Base-by-base conservation (phyloP, 2,329 filamentous ascomycete species). In the Xylariaceae sp. region DNA sequence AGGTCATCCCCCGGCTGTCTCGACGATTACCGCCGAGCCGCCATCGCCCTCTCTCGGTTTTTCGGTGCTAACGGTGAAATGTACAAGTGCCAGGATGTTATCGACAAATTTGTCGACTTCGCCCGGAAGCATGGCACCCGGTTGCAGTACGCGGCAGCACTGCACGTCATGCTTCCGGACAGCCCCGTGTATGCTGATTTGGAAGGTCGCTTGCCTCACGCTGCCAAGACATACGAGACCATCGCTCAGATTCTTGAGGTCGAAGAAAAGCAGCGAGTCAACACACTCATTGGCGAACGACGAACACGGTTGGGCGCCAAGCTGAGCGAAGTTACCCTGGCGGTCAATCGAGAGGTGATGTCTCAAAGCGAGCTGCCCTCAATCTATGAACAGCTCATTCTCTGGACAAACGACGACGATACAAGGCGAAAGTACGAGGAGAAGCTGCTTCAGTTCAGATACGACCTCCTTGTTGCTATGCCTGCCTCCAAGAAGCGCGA, bases 391-490 rank as follows among this genome's bases (percentile, higher is more conserved):
- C 82, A 91, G 55, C 81, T 97, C 54, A 92, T 97, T 69, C 87
- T 96, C 71, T 99, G 94, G 94, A 88, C 88, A 8, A 84, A 78
- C 59, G 91, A 97, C 67, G 94, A 99, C 69, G 90, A 93, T 18
- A 72, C 91, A 39, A 84, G 94, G 51, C 86, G 93, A 44, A 82
- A 83, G 44, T 95, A 93, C 63, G 95, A 99, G 72, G 92, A 97
- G 73, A 97, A 93, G 75, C 79, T 97, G 11, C 75, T 99, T 2
- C 83, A 88, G 63, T 85, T 92, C 69, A 90, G 88, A 61, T 88
- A 92, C 66, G 92, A 97, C 59, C 82, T 85, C 4, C 80, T 99
- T 1, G 73, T 88, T 7, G 86, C 89, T 34, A 79, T 90, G 13
- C 83, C 87, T 2, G 61, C 80, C 1, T 85, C 76, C 2, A 77